These are phyloP conservation scores for Neoascochyta sp. DNA, from an alignment of 2,329 filamentous ascomycete genomes.

Conservation along the genomic window DNA sequence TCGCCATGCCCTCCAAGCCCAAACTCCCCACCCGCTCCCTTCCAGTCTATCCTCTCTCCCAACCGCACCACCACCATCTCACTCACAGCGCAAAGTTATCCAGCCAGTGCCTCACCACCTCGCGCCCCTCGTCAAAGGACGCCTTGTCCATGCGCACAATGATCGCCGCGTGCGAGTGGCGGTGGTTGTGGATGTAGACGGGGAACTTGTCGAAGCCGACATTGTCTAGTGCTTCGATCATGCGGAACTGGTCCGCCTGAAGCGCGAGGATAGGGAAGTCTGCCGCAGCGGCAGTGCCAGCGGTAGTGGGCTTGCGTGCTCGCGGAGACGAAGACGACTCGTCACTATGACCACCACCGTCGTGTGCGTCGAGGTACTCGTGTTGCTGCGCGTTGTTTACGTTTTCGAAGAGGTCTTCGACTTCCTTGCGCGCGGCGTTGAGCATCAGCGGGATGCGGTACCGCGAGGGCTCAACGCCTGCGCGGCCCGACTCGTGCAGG, in stretches of 20 bases:
- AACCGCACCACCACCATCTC: too few relatives aligned
- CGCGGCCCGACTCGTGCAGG: conserved; percentile 68
- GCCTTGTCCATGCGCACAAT: conserved; percentile 69
- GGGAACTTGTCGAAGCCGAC: conserved; percentile 58
- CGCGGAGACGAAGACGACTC: conserved; percentile 24
- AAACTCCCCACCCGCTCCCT: too few relatives aligned
- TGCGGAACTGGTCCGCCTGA: conserved; percentile 74
- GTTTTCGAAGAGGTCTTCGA: conserved; percentile 74
- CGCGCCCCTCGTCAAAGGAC: conserved; percentile 68
- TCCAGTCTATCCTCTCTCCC: too few relatives aligned
- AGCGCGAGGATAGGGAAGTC: conserved; percentile 71
- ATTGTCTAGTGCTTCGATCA: conserved; percentile 72
- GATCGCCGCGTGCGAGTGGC: conserved; percentile 84
- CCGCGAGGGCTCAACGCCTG: conserved; percentile 62
- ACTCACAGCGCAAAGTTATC: conserved; percentile 58
- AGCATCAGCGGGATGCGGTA: conserved; percentile 71
- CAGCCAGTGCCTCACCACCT: conserved; percentile 79
- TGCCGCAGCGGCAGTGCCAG: conserved; percentile 32
- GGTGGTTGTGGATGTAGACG: conserved; percentile 70
- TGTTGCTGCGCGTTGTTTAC: conserved; percentile 66
- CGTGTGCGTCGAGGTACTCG: conserved; percentile 72
- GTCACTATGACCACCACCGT: conserved; percentile 53
- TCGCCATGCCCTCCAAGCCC: too few relatives aligned
- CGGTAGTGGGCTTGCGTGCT: conserved; percentile 12
- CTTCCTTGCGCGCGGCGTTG: conserved; percentile 68